Evolutionary conservation across 2,329 filamentous ascomycete genomes (phyloP).

Genomic region (Dothistroma septosporum): DNA sequence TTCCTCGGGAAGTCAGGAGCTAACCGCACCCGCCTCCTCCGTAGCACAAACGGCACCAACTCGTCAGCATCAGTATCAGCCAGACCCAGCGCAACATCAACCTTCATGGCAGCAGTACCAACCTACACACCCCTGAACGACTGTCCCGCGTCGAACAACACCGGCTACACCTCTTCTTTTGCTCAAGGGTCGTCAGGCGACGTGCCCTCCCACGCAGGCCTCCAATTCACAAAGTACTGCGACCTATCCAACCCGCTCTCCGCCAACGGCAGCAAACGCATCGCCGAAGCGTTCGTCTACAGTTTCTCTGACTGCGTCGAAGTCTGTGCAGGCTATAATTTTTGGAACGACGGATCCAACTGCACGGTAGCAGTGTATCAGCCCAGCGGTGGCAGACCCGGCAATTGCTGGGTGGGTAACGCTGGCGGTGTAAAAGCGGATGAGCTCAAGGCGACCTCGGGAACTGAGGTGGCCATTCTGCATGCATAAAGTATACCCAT

Average conservation of each 20-base stretch:
- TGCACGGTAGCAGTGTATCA: constrained; percentile 35
- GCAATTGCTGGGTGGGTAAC: constrained; percentile 33
- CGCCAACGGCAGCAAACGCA: constrained; percentile 13
- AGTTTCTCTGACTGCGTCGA: constrained; percentile 37
- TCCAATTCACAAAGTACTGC: constrained; percentile 35
- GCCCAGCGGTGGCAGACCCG: constrained; percentile 24
- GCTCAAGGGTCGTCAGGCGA: constrained; percentile 11
- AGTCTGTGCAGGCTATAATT: constrained; percentile 34
- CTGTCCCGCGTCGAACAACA: constrained; percentile 33
- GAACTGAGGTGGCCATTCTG: constrained; percentile 26
- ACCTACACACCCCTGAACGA: constrained; percentile 32
- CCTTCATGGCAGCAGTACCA: constrained; percentile 30
- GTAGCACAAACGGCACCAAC: constrained; percentile 19
- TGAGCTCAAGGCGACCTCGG: constrained; percentile 16
- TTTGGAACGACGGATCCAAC: constrained; percentile 19
- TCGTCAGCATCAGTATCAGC: constrained; percentile 16
- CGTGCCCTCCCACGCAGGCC: constrained; percentile 15
- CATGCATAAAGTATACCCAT: constrained; percentile 9
- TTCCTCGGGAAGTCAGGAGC: constrained; percentile 12
- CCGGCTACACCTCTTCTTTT: constrained; percentile 29
- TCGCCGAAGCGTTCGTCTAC: constrained; percentile 35
- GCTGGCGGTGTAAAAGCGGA: constrained; percentile 13
- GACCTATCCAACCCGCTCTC: constrained; percentile 29
- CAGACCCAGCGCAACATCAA: constrained; percentile 22
- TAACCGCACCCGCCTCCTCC: constrained; percentile 4